Percentiles rank a stretch among this genome's conserved stretches.
These are phyloP conservation scores for Canavalia gladiata DNA, from an alignment of 306 rosid species.

Conservation along the genomic window DNA sequence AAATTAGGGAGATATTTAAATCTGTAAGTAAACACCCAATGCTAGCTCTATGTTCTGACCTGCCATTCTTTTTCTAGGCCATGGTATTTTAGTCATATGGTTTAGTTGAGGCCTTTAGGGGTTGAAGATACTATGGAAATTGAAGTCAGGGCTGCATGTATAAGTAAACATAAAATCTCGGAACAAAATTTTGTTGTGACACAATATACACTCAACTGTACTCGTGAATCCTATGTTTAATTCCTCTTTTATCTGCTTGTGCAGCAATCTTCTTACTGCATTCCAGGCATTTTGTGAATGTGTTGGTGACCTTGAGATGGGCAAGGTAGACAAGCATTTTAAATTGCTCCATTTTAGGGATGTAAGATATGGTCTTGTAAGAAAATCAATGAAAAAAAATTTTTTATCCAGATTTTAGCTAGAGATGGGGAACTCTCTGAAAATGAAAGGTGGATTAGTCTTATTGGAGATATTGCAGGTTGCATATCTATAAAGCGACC, in stretches of 20 bases:
- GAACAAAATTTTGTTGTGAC: slow-evolving; percentile 27
- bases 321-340: slow-evolving; percentile 72
- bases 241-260: slow-evolving; percentile 37
- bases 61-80: slow-evolving; percentile 13
- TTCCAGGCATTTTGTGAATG: slow-evolving; percentile 98
- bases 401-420: slow-evolving; percentile 76
- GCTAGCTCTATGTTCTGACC: slow-evolving; percentile 1
- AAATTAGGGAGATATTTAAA: slow-evolving; percentile 26
- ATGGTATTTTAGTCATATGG: slow-evolving; percentile 24
- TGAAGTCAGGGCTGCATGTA: not conserved
- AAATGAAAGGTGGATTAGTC: slow-evolving; percentile 95
- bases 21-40: not conserved
- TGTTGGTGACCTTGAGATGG: slow-evolving; percentile 99
- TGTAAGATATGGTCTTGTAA: slow-evolving; percentile 40
- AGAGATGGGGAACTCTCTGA: slow-evolving; percentile 91
- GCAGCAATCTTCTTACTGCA: slow-evolving; percentile 93
- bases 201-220: not conserved
- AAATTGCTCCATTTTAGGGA: slow-evolving; percentile 40
- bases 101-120: slow-evolving; percentile 32
- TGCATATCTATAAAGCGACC: slow-evolving; percentile 97
- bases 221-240: slow-evolving; percentile 20
- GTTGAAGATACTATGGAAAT: slow-evolving; percentile 35
- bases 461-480: slow-evolving; percentile 88
- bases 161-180: slow-evolving; percentile 23
- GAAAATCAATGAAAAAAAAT: slow-evolving; percentile 42